Evolutionary conservation across 495 filamentous ascomycete genomes (phyloP).

Genomic region (Saxophila tyrrhenica): DNA sequence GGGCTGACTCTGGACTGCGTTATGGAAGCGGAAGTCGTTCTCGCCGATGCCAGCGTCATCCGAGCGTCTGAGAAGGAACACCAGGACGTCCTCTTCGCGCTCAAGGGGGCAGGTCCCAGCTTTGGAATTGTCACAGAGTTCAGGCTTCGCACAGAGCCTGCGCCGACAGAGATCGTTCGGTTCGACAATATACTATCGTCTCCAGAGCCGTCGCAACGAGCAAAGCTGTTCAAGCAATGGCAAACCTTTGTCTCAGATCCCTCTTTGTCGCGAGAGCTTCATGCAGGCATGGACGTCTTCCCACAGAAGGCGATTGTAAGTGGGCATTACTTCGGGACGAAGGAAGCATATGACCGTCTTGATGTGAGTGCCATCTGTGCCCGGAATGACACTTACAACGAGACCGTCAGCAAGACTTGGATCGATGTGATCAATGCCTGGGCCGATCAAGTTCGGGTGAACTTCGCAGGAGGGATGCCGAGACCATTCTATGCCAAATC

Average conservation of each 20-base stretch:
- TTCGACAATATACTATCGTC: not conserved
- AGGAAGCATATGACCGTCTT: not conserved
- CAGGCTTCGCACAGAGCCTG: not conserved
- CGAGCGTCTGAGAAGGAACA: conserved; percentile 18
- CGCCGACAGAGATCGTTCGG: not conserved
- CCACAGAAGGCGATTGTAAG: not conserved
- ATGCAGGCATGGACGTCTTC: not conserved
- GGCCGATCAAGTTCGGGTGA: not conserved
- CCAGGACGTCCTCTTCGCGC: conserved; percentile 25
- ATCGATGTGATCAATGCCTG: not conserved
- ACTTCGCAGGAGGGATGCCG: not conserved
- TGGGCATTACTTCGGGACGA: not conserved
- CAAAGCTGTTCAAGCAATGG: not conserved
- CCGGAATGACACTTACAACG: not conserved
- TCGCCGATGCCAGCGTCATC: conserved; percentile 25
- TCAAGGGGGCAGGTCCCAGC: conserved; percentile 27
- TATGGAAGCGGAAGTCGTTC: conserved; percentile 22
- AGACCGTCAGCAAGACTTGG: not conserved
- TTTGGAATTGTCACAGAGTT: conserved; percentile 28
- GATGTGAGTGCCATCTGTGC: not conserved
- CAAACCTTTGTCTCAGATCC: not conserved
- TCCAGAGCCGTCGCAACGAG: not conserved
- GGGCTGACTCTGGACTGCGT: not conserved
- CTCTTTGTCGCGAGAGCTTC: not conserved
- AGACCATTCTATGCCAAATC: not conserved